phyloP scores from a whole-genome alignment of 495 filamentous ascomycete genomes.

The Aspergillus diversus region DNA sequence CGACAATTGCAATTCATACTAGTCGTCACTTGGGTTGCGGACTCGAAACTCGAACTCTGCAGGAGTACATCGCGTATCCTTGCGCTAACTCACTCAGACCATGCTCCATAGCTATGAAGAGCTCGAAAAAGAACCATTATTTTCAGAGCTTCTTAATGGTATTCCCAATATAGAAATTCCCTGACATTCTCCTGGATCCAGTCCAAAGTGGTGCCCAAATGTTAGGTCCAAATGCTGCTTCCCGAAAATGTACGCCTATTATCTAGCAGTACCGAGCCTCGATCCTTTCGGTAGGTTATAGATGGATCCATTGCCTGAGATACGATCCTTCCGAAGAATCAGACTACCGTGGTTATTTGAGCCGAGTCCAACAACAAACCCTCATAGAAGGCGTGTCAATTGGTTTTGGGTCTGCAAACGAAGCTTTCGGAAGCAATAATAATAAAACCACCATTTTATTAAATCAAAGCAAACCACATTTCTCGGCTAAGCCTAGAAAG shows the following conservation, averaged over 20 bases:
- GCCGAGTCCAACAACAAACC: neutral
- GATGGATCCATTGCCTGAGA: neutral
- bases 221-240: neutral
- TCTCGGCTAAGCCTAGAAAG: slow-evolving; percentile 4
- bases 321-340: neutral
- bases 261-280: no score
- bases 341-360: neutral
- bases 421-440: neutral
- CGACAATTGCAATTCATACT: no score
- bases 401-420: neutral
- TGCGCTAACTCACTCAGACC: no score
- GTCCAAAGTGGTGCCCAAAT: neutral
- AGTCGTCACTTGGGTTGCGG: no score
- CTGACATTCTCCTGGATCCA: neutral
- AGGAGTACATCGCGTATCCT: no score
- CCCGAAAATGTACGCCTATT: no score
- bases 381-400: neutral
- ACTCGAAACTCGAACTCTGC: no score
- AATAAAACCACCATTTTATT: neutral
- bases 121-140: no score
- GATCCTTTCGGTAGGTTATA: no score
- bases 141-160: no score
- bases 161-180: neutral
- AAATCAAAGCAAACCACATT: slow-evolving; percentile 10
- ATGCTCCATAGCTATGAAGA: no score